A percentile compares a stretch with the other conserved stretches of the same genome.
Conservation (phyloP, 1,139 yeast species). For the Ogataea hybrid region DNA sequence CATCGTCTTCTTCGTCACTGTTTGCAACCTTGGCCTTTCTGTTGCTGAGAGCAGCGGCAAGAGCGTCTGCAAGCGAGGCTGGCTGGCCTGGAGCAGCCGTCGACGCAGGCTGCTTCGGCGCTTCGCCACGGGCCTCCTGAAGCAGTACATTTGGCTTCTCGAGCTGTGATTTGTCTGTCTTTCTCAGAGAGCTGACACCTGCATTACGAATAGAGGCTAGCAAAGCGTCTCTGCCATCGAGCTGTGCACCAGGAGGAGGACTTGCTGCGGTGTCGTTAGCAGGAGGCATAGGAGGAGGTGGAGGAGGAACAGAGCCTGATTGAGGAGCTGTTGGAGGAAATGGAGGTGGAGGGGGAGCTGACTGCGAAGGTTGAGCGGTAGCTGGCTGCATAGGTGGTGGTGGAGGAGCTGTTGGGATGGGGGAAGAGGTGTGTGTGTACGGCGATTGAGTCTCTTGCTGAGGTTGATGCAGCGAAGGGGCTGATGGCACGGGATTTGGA, state of each 20-base stretch:
- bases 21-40: constrained; percentile 81
- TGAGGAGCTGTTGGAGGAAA: constrained; percentile 22
- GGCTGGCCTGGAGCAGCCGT: constrained; percentile 49
- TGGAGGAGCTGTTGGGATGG: constrained; percentile 11
- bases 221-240: constrained; percentile 63
- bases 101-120: constrained; percentile 33
- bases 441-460: background rate
- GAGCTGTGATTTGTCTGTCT: constrained; percentile 78
- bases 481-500: constrained; percentile 30
- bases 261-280: constrained; percentile 22
- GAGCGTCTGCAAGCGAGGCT: constrained; percentile 67
- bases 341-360: constrained; percentile 27
- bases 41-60: constrained; percentile 79
- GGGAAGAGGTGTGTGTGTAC: constrained; percentile 18
- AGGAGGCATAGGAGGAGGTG: constrained; percentile 19
- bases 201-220: constrained; percentile 84
- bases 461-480: constrained; percentile 16
- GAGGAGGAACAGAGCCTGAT: constrained; percentile 10
- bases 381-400: constrained; percentile 3
- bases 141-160: constrained; percentile 74
- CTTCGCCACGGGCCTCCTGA: constrained; percentile 70
- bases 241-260: constrained; percentile 31
- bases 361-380: background rate
- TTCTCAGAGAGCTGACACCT: constrained; percentile 63
- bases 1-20: constrained; percentile 86